These are phyloP conservation scores for Cyberlindnera veronae DNA, from an alignment of 805 yeast genomes.

Conservation along the genomic window DNA sequence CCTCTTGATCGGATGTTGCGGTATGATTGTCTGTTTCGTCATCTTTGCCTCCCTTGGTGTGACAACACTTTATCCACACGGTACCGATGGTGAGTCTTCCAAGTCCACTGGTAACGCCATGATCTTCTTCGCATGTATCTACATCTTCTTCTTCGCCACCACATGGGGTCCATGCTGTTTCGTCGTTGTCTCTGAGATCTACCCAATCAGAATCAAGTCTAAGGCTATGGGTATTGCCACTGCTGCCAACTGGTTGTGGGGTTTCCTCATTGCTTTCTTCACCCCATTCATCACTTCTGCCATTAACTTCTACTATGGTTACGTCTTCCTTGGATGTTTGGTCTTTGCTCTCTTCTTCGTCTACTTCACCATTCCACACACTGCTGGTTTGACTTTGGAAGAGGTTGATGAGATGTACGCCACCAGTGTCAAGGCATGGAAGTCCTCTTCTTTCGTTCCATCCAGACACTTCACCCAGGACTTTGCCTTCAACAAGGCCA, in stretches of 20 bases:
- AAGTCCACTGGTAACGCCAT: slow-evolving; percentile 62
- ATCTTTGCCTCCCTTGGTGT: slow-evolving; percentile 62
- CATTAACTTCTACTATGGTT: slow-evolving; percentile 72
- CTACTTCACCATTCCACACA: slow-evolving; percentile 70
- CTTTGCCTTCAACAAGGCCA: slow-evolving; percentile 23
- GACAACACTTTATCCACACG: slow-evolving; percentile 38
- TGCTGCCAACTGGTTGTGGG: slow-evolving; percentile 65
- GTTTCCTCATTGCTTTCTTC: slow-evolving; percentile 60
- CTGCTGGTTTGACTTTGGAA: slow-evolving; percentile 78
- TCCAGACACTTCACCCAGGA: slow-evolving; percentile 30
- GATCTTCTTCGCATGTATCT: slow-evolving; percentile 68
- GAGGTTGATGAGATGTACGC: slow-evolving; percentile 67
- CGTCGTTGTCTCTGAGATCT: slow-evolving; percentile 63
- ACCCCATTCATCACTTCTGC: slow-evolving; percentile 69
- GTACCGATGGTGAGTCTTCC: slow-evolving; percentile 44
- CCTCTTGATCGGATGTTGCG: slow-evolving; percentile 45
- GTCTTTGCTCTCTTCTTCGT: slow-evolving; percentile 60
- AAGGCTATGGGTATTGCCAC: slow-evolving; percentile 55
- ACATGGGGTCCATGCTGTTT: slow-evolving; percentile 73
- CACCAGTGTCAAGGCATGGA: slow-evolving; percentile 41
- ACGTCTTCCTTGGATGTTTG: slow-evolving; percentile 58
- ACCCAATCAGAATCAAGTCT: slow-evolving; percentile 68
- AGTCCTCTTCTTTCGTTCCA: slow-evolving; percentile 52
- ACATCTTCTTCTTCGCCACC: slow-evolving; percentile 67
- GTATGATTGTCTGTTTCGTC: slow-evolving; percentile 44